Base-by-base conservation (phyloP, 768 basidiomycete genomes). In the Hypsizygus marmoreus region DNA sequence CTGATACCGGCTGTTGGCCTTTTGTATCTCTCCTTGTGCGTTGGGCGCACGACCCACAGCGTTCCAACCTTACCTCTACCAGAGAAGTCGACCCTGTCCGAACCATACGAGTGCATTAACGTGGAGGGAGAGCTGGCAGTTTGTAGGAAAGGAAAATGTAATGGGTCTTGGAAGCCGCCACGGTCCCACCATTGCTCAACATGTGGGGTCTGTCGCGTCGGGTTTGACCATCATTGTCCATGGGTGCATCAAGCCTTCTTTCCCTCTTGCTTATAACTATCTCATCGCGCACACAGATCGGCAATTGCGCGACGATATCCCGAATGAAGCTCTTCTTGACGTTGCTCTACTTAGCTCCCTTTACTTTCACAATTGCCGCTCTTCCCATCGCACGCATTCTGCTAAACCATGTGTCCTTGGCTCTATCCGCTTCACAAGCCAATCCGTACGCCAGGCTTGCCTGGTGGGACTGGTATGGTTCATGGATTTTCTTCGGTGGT, bases 201-300 rank as follows among this genome's bases (percentile, higher is more conserved):
- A 8, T 76, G 74, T 40, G 69, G 68, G 26, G 70, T 72, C 12
- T 76, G 74, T 51, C 64, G 74, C 24, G 57, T 72, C 30, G 67
- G 68, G 22, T 74, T 73, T 49, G 73, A 76, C 49, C 74, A 76
- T 51, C 74, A 76, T 51, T 76, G 74, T 50, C 70, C 74, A 24
- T 76, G 74, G 74, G 74, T 73, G 42, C 22, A 61, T 49, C n/a
- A 9, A 26, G 25, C 19, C 12, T 40, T 36, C 20, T 19, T 22
- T 19, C 25, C 3, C 13, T 6, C 10, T 23, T 25, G 4, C 28
- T n/a, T 9, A 25, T 41, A 31, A 10, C 12, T 40, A 26, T 45
- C 44, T n/a, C 19, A 13, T 16, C 33, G 30, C 30, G 14, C 30
- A 17, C 9, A 4, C 24, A 74, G 72, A 51, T 72, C 13, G 73